Evolutionary conservation across 495 filamentous ascomycete genomes (phyloP).

Genomic region (Clohesyomyces aquaticus): DNA sequence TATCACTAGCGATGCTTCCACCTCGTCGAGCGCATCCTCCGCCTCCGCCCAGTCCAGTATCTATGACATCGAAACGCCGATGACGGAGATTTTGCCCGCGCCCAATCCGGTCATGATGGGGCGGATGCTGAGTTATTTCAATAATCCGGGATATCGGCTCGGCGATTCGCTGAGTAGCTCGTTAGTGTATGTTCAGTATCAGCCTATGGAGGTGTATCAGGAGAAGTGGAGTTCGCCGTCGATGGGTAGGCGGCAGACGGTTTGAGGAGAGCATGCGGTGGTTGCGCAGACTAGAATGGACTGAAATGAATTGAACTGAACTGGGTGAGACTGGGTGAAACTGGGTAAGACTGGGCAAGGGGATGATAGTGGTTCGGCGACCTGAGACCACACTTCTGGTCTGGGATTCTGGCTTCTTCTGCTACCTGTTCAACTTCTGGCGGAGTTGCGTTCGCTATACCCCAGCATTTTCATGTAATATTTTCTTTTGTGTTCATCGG

Average conservation of each 20-base stretch:
- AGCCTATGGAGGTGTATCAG: background rate
- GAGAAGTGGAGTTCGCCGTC: slow-evolving; percentile 12
- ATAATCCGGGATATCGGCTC: slow-evolving; percentile 30
- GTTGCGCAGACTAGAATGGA: background rate
- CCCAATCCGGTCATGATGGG: slow-evolving; percentile 34
- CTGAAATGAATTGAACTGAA: background rate
- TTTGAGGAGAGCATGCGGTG: slow-evolving; percentile 6
- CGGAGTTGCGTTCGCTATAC: no score
- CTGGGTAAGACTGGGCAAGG: no score
- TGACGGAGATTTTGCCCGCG: background rate
- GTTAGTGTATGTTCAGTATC: slow-evolving; percentile 16
- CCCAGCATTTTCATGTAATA: no score
- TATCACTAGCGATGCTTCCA: slow-evolving; percentile 12
- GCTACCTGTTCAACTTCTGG: no score
- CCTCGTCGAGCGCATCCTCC: slow-evolving; percentile 1
- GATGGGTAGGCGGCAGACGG: slow-evolving; percentile 13
- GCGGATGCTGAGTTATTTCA: slow-evolving; percentile 37
- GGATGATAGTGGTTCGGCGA: no score
- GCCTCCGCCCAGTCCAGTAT: slow-evolving; percentile 6
- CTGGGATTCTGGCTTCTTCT: no score
- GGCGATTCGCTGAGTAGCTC: slow-evolving; percentile 32
- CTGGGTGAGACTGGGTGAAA: no score
- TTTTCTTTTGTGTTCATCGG: no score
- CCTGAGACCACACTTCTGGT: no score
- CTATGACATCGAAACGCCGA: slow-evolving; percentile 10